phyloP scores from a whole-genome alignment of 371 early-diverging fungal species.

The Rhizopus stolonifer region DNA sequence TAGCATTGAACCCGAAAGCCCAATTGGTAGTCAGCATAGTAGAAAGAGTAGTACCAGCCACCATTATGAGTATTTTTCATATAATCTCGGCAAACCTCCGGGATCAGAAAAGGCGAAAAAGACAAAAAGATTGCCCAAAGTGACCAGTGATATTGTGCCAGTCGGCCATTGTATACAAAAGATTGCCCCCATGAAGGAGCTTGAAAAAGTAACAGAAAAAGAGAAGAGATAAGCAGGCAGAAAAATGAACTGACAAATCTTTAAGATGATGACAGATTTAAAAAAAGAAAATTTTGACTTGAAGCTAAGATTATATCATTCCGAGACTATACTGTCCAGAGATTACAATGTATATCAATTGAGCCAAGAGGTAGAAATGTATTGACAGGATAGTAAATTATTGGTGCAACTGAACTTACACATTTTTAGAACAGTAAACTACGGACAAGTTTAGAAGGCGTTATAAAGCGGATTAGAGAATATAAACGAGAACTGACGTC shows the following conservation, averaged over 20 bases:
- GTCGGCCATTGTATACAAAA: background rate
- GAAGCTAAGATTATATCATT: constrained; percentile 39
- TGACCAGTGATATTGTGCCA: background rate
- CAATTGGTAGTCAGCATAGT: background rate
- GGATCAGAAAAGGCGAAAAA: background rate
- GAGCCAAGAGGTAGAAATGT: constrained; percentile 13
- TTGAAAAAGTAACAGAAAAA: constrained; percentile 24
- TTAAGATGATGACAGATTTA: constrained; percentile 37
- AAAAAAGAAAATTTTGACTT: constrained; percentile 53
- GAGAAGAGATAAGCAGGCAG: no score
- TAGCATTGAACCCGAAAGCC: no score
- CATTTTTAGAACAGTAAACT: background rate
- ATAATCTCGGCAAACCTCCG: background rate
- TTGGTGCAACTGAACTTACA: no score
- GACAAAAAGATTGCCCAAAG: background rate
- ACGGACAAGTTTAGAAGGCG: background rate
- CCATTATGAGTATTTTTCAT: background rate
- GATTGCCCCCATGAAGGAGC: constrained; percentile 29
- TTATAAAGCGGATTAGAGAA: background rate
- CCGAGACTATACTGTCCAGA: constrained; percentile 22
- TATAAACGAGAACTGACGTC: background rate
- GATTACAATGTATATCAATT: constrained; percentile 13
- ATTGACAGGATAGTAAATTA: no score
- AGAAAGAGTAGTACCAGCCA: background rate
- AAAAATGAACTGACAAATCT: background rate